A percentile compares a stretch with the other conserved stretches of the same genome.
Conservation (phyloP, 345 rosid species). For the Capsella bursapastoris region DNA sequence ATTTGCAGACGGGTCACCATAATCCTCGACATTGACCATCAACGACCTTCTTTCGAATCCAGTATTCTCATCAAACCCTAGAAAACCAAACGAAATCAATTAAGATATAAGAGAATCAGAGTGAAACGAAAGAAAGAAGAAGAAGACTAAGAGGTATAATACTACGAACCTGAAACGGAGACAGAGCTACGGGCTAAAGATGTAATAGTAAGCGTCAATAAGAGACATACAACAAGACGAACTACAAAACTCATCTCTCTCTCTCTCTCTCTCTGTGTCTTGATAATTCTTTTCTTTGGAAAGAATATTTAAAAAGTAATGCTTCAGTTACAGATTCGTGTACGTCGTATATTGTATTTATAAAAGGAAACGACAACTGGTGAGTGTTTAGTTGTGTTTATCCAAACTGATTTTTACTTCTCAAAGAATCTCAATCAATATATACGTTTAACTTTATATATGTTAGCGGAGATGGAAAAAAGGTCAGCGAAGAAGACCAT, state of each 20-base stretch:
- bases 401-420: slow-evolving; percentile 34
- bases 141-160: not conserved
- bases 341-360: not conserved
- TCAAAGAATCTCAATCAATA: slow-evolving; percentile 23
- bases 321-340: slow-evolving; percentile 5
- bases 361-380: slow-evolving; percentile 36
- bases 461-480: not conserved
- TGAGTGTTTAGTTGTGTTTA: slow-evolving; percentile 32
- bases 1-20: slow-evolving; percentile 45
- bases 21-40: slow-evolving; percentile 38
- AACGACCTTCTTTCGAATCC: slow-evolving; percentile 24
- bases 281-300: not conserved
- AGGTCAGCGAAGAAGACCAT: slow-evolving; percentile 10
- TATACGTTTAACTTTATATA: slow-evolving; percentile 15
- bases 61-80: slow-evolving; percentile 28
- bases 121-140: not conserved
- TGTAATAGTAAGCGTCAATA: slow-evolving; percentile 27
- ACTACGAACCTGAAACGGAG: slow-evolving; percentile 40
- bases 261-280: not conserved
- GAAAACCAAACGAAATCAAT: slow-evolving; percentile 7
- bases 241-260: slow-evolving; percentile 14
- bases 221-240: slow-evolving; percentile 35
- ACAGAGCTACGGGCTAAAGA: slow-evolving; percentile 34
- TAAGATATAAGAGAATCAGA: not conserved
- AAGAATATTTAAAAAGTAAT: not conserved